Percentiles rank a stretch among this genome's conserved stretches.
Evolutionary conservation across 768 basidiomycete species (phyloP).

Genomic region (Suillus subaureus): DNA sequence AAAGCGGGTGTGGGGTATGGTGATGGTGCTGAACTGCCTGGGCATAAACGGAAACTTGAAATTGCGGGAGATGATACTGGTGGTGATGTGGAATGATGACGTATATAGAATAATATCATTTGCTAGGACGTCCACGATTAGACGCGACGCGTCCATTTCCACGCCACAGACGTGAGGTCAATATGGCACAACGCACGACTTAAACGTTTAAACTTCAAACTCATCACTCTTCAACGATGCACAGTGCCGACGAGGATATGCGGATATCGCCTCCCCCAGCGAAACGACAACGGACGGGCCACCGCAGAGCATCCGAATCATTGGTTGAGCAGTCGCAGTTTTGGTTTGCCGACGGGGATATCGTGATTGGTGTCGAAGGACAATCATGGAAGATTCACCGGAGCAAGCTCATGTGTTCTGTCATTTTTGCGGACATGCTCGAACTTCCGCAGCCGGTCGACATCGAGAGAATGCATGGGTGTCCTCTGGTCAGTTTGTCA

Average conservation of each 20-base stretch:
- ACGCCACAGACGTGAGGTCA: constrained; percentile 8
- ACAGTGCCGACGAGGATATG: constrained; percentile 2
- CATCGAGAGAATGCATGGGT: constrained; percentile 34
- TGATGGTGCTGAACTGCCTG: constrained; percentile 71
- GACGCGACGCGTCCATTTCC: constrained; percentile 10
- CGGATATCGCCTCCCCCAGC: constrained; percentile 7
- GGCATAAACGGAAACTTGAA: constrained; percentile 70
- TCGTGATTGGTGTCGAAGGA: constrained; percentile 31
- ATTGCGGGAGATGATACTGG: constrained; percentile 45
- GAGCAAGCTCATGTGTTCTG: constrained; percentile 20
- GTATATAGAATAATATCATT: background rate
- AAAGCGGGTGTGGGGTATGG: constrained; percentile 83
- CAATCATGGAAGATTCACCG: constrained; percentile 31
- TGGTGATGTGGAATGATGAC: constrained; percentile 27
- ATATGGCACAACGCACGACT: background rate
- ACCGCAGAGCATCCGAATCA: background rate
- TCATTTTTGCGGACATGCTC: constrained; percentile 41
- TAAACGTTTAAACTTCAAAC: background rate
- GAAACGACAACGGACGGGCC: constrained; percentile 12
- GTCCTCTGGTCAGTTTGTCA: constrained; percentile 31
- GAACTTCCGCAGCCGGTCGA: constrained; percentile 33
- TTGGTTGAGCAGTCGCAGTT: constrained; percentile 7
- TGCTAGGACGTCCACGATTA: background rate
- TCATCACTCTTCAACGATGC: constrained; percentile 4
- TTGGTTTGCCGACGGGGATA: constrained; percentile 40